Evolutionary conservation across 352 stramenopile genomes (phyloP).

Genomic region (Paralagenidium karlingii): DNA sequence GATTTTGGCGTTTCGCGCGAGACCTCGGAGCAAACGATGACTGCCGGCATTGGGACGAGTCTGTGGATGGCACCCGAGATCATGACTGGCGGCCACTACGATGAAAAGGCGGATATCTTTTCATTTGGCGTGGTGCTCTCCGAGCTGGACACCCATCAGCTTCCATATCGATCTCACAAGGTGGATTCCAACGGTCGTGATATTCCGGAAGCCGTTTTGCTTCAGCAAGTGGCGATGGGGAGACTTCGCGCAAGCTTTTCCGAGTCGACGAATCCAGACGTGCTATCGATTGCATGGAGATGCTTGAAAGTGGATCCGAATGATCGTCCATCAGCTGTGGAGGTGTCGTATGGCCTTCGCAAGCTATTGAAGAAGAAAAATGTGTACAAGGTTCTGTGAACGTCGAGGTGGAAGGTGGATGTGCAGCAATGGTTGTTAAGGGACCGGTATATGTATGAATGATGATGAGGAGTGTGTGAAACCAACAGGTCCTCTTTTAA

Average conservation of each 20-base stretch:
- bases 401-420: no score
- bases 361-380: no score
- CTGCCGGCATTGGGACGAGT: constrained; percentile 36
- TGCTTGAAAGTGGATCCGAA: constrained; percentile 19
- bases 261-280: constrained; percentile 15
- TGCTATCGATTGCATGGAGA: constrained; percentile 18
- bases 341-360: constrained; percentile 61
- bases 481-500: no score
- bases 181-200: constrained; percentile 22
- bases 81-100: constrained; percentile 34
- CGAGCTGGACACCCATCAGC: constrained; percentile 44
- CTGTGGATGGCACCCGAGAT: constrained; percentile 55
- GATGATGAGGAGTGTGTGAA: no score
- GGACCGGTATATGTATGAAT: no score
- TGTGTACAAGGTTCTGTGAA: no score
- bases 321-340: constrained; percentile 40
- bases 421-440: no score
- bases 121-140: constrained; percentile 50
- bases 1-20: constrained; percentile 47
- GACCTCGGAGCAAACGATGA: constrained; percentile 53
- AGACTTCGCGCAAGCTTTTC: constrained; percentile 23
- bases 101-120: constrained; percentile 44
- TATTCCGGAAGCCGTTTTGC: constrained; percentile 31
- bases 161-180: constrained; percentile 36
- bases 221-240: constrained; percentile 34